These are phyloP conservation scores for Rhizopogon vinicolor DNA, from an alignment of 768 basidiomycete species.

Conservation along the genomic window DNA sequence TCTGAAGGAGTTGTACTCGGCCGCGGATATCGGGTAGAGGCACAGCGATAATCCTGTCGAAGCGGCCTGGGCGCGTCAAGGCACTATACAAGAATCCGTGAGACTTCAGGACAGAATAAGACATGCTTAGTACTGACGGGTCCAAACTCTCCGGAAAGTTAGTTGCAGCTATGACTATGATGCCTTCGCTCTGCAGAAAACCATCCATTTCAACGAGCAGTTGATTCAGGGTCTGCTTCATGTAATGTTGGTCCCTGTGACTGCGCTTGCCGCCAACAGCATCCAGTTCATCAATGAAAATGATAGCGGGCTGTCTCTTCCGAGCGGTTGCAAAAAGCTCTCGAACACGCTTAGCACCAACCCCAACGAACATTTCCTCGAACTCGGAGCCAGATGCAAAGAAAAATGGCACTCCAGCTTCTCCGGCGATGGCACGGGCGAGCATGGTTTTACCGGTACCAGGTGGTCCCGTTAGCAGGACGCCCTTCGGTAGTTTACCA, in stretches of 20 bases:
- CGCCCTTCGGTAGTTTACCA: conserved; percentile 91
- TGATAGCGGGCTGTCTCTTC: conserved; percentile 93
- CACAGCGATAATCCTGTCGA: conserved; percentile 90
- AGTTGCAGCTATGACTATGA: conserved; percentile 96
- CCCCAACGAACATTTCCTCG: conserved; percentile 97
- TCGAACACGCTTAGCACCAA: conserved; percentile 91
- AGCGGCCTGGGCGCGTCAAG: conserved; percentile 92
- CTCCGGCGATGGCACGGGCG: conserved; percentile 95
- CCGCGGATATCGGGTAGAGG: conserved; percentile 94
- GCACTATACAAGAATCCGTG: conserved; percentile 48
- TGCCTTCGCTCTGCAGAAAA: conserved; percentile 87
- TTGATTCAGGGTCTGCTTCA: conserved; percentile 95
- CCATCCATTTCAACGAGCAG: conserved; percentile 97
- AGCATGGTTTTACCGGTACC: conserved; percentile 85
- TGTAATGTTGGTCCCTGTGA: conserved; percentile 79
- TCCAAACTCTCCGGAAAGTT: conserved; percentile 96
- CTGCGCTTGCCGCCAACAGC: conserved; percentile 90
- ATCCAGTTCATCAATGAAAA: conserved; percentile 97
- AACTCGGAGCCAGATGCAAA: conserved; percentile 97
- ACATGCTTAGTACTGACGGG: conserved; percentile 46
- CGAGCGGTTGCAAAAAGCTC: conserved; percentile 93
- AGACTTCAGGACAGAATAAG: conserved; percentile 2
- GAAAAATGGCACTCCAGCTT: conserved; percentile 97
- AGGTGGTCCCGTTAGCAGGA: conserved; percentile 85
- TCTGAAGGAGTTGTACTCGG: conserved; percentile 86